phyloP scores from a whole-genome alignment of 768 basidiomycete species.

The Suillus subluteus region DNA sequence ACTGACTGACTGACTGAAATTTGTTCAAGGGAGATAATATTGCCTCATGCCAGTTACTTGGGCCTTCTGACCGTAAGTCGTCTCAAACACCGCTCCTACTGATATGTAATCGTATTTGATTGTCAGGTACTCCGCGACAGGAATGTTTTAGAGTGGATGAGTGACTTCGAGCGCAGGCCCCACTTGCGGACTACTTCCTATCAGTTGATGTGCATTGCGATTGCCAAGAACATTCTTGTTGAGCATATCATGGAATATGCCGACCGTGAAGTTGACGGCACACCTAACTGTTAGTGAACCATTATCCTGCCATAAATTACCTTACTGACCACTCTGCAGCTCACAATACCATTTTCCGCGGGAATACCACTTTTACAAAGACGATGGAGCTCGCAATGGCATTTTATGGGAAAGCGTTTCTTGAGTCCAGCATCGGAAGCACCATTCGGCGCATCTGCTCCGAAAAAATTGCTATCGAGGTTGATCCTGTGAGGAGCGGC shows the following conservation, averaged over 20 bases:
- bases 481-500: slow-evolving; percentile 72
- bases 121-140: slow-evolving; percentile 47
- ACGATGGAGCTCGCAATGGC: slow-evolving; percentile 80
- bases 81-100: neutral
- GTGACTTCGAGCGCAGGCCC: slow-evolving; percentile 66
- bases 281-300: slow-evolving; percentile 58
- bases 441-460: slow-evolving; percentile 69
- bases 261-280: slow-evolving; percentile 69
- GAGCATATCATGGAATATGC: slow-evolving; percentile 73
- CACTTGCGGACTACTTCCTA: slow-evolving; percentile 65
- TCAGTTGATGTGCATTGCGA: slow-evolving; percentile 69
- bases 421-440: slow-evolving; percentile 78
- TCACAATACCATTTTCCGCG: slow-evolving; percentile 75
- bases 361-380: slow-evolving; percentile 70
- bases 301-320: neutral
- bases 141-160: slow-evolving; percentile 76
- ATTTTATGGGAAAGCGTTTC: slow-evolving; percentile 79
- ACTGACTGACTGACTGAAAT: slow-evolving; percentile 12
- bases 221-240: slow-evolving; percentile 66
- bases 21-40: slow-evolving; percentile 68
- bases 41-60: slow-evolving; percentile 68
- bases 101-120: slow-evolving; percentile 2
- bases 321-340: slow-evolving; percentile 43
- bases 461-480: slow-evolving; percentile 80
- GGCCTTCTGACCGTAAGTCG: slow-evolving; percentile 58